phyloP scores from a whole-genome alignment of 2,329 filamentous ascomycete genomes.

The Beauveria caledonica region DNA sequence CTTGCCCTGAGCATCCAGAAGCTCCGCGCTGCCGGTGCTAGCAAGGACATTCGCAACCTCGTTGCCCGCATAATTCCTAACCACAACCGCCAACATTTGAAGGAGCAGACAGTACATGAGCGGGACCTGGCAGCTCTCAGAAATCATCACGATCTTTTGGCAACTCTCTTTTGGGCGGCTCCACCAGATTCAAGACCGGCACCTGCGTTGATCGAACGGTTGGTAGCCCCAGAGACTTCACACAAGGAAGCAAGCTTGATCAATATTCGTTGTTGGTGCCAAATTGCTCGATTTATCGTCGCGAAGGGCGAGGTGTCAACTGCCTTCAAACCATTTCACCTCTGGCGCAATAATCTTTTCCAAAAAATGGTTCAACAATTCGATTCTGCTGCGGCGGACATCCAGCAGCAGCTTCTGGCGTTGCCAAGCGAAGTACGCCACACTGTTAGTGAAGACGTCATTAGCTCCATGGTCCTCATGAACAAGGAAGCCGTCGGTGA shows the following conservation, averaged over 20 bases:
- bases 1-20: slow-evolving; percentile 48
- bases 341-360: slow-evolving; percentile 50
- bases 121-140: slow-evolving; percentile 55
- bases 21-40: slow-evolving; percentile 36
- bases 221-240: slow-evolving; percentile 51
- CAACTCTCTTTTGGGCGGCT: slow-evolving; percentile 57
- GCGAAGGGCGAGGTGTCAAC: slow-evolving; percentile 36
- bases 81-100: slow-evolving; percentile 55
- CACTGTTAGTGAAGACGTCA: slow-evolving; percentile 34
- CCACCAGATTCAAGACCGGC: slow-evolving; percentile 46
- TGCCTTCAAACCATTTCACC: slow-evolving; percentile 37
- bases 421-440: slow-evolving; percentile 39
- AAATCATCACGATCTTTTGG: slow-evolving; percentile 62
- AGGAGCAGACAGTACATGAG: slow-evolving; percentile 51
- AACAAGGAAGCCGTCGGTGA: slow-evolving; percentile 48
- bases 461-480: slow-evolving; percentile 40
- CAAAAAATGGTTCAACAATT: slow-evolving; percentile 50
- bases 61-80: slow-evolving; percentile 56
- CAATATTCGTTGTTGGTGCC: slow-evolving; percentile 54
- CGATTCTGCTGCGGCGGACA: slow-evolving; percentile 45
- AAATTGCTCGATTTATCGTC: slow-evolving; percentile 52
- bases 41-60: slow-evolving; percentile 53
- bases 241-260: slow-evolving; percentile 61
- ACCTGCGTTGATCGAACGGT: slow-evolving; percentile 46
- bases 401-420: slow-evolving; percentile 45